Evolutionary conservation across 2,329 filamentous ascomycete species (phyloP), one percentile per base, ranked within the genome.

Genomic region (Diaporthe capsici): DNA sequence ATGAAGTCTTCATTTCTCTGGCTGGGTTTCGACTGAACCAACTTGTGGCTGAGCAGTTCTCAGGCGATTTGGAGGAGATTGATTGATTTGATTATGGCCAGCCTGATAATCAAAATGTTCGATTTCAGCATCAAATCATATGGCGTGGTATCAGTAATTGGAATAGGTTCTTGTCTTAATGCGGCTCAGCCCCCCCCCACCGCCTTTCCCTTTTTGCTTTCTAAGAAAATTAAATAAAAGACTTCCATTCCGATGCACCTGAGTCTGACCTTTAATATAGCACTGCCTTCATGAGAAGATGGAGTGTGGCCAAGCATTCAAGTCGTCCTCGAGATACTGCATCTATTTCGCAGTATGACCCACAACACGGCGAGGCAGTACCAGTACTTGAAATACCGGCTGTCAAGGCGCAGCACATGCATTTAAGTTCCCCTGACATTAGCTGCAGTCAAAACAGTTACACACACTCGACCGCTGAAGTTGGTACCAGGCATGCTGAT

Each of bases 171-270:
- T 22, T 22, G 17, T 49, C 17, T 49, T 22, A 7, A 22, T 49
- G 44, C 44, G 20, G 17, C 20, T 20, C 44, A 22, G 3, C 17
- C 44, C 9, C 28, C 28, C 28, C 28, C 28, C 28, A 28, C 28
- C 28, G 2, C 28, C 0, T 47, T 7, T 47, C 10, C 37, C 9
- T 10, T 39, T 12, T 39, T 37, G 8, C 9, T 37, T 37, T 37
- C 10, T 12, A 12, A 0, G 0, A 37, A 37, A 10, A 12, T 31
- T 4, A 31, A 4, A 31, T 31, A 37, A 2, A 37, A 37, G 7
- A 1, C 0, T 1, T 17, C 6, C 4, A 4, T 47, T 0, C 2
- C 4, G 17, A 47, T 47, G 17, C 17, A 49, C 20, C 44, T 10
- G 15, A 49, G 44, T 17, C 44, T 49, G 20, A 20, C 44, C 8